Conservation (phyloP, 176 grass and related monocot genomes). For the Zoysia pacifica region DNA sequence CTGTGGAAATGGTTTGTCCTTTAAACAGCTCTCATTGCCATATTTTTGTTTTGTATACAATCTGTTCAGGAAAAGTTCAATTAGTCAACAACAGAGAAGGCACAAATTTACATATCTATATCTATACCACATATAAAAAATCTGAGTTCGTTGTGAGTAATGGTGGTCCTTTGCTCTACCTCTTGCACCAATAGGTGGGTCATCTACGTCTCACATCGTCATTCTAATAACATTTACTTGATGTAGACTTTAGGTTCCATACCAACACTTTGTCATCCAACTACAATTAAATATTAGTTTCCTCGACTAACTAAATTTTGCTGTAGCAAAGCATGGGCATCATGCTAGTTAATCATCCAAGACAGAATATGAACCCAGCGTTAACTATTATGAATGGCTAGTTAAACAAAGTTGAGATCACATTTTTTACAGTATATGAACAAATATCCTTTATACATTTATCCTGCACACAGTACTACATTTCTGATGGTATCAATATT, state of each 20-base stretch:
- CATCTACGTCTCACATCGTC: no score
- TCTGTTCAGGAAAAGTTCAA: slow-evolving; percentile 47
- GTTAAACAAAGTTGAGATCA: not conserved
- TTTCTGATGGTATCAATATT: not conserved
- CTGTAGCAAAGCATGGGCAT: no score
- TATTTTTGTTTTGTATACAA: slow-evolving; percentile 80
- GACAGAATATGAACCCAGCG: not conserved
- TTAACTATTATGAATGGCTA: slow-evolving; percentile 10
- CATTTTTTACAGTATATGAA: slow-evolving; percentile 2
- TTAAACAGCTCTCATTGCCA: slow-evolving; percentile 70
- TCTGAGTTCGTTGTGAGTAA: no score
- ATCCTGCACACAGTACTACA: not conserved
- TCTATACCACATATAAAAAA: no score
- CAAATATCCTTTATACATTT: not conserved
- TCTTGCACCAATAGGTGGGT: no score
- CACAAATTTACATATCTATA: slow-evolving; percentile 10
- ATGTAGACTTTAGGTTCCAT: no score
- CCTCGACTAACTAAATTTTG: no score
- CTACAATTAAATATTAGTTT: no score
- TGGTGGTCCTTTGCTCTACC: no score
- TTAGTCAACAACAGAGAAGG: slow-evolving; percentile 7
- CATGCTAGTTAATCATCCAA: slow-evolving; percentile 8
- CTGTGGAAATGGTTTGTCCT: slow-evolving; percentile 48
- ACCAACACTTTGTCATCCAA: no score
- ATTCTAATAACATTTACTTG: no score